These are phyloP conservation scores for Paramecium sexaurelia DNA, from an alignment of 73 alveolate species.

Conservation along the genomic window DNA sequence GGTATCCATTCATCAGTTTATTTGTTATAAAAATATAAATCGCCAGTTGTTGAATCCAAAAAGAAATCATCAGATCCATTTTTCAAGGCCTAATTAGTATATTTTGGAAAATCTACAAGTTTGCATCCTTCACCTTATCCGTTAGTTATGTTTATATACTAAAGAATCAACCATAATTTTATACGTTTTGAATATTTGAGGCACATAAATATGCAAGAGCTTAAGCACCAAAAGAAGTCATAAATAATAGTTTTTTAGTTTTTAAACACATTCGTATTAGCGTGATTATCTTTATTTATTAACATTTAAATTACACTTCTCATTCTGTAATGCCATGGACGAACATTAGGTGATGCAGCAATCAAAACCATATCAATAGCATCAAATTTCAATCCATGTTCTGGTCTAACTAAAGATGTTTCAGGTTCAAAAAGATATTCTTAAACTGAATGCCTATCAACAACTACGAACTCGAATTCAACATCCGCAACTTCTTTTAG, in stretches of 20 bases:
- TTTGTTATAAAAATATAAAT: slow-evolving; percentile 31
- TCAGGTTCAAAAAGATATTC: slow-evolving; percentile 66
- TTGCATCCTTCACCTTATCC: slow-evolving; percentile 65
- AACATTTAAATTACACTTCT: slow-evolving; percentile 20
- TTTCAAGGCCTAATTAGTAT: slow-evolving; percentile 36
- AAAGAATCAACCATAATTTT: not conserved
- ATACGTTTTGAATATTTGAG: slow-evolving; percentile 51
- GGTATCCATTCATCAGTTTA: slow-evolving; percentile 69
- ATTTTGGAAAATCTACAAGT: slow-evolving; percentile 57
- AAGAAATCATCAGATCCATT: slow-evolving; percentile 53
- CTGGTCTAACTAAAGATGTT: slow-evolving; percentile 51
- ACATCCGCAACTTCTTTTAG: slow-evolving; percentile 58
- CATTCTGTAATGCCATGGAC: slow-evolving; percentile 66
- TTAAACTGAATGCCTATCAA: slow-evolving; percentile 56
- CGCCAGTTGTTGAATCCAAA: slow-evolving; percentile 66
- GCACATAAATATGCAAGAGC: slow-evolving; percentile 64
- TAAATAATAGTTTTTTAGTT: slow-evolving; percentile 59
- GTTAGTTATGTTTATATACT: slow-evolving; percentile 57
- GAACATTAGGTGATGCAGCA: slow-evolving; percentile 55
- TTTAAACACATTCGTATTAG: slow-evolving; percentile 66
- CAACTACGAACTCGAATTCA: slow-evolving; percentile 45
- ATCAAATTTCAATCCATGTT: slow-evolving; percentile 61
- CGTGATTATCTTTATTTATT: not conserved
- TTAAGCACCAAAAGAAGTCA: slow-evolving; percentile 64
- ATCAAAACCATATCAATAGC: slow-evolving; percentile 62